These are phyloP conservation scores for Fraxinus albicans DNA, from an alignment of 305 asterid species.

Conservation along the genomic window DNA sequence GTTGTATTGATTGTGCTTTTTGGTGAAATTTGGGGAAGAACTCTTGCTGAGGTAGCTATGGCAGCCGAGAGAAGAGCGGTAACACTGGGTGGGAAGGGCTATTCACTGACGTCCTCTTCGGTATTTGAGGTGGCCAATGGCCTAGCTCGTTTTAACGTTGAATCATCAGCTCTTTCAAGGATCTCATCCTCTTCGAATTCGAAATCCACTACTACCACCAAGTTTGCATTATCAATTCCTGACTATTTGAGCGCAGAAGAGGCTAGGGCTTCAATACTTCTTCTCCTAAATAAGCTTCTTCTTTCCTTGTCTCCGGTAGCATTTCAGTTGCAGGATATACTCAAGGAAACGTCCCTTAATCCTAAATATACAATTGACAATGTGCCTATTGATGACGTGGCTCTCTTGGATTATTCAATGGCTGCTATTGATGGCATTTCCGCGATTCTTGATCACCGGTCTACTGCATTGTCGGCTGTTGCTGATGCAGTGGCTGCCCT, in stretches of 20 bases:
- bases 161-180: constrained; percentile 55
- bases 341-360: constrained; percentile 25
- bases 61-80: constrained; percentile 50
- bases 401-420: constrained; percentile 35
- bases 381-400: constrained; percentile 30
- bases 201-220: constrained; percentile 17
- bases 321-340: constrained; percentile 42
- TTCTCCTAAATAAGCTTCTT: constrained; percentile 57
- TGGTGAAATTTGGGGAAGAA: neutral
- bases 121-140: constrained; percentile 51
- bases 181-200: constrained; percentile 30
- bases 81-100: constrained; percentile 67
- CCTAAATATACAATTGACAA: constrained; percentile 30
- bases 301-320: constrained; percentile 41
- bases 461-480: constrained; percentile 40
- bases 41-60: constrained; percentile 24
- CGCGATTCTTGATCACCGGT: constrained; percentile 55
- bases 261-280: constrained; percentile 58
- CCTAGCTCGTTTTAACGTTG: constrained; percentile 45
- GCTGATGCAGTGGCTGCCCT: constrained; percentile 71
- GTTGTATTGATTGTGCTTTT: neutral
- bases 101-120: constrained; percentile 49
- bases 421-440: constrained; percentile 58
- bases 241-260: constrained; percentile 45
- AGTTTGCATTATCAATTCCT: constrained; percentile 47